Base-by-base conservation (phyloP, 495 filamentous ascomycete species). In the Daldinia loculata region DNA sequence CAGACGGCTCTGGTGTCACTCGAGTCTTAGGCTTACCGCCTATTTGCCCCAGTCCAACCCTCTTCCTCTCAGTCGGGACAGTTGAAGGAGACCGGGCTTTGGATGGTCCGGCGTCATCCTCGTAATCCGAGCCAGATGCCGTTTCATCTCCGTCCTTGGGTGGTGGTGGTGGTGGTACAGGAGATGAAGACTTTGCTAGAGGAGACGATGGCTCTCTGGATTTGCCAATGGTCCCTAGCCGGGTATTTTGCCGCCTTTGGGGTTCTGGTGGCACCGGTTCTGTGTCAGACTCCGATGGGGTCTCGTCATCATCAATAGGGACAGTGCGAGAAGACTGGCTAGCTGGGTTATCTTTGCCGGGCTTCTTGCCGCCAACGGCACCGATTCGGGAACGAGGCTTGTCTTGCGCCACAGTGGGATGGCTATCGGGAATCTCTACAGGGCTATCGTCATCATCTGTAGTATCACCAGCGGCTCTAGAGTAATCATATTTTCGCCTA, bases 1-100 rank as follows among this genome's bases (percentile, higher is more conserved):
- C 61, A 41, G 64, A 63, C 15, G 67, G 60, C 60, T 77, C 77
- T 38, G 75, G 60, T 55, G 74, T 73, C 50, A 63, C 56, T 62
- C 43, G 39, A 17, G 36, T 30, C 32, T 61, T 75, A 24, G 64
- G 27, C 38, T 75, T 78, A 19, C 83, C 84, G 3, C 83, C 83
- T 62, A 86, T 85, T 26, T 74, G 77, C 1, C 84, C 83, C 45
- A 85, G 62, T 0, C 75, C 75, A 2, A 72, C 76, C 24, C 74
- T 74, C 34, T 66, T 76, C 11, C 71, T 65, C 34, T 61, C 70
- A 6, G 48, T 53, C 7, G 72, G 60, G 39, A 74, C 59, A 2
- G 76, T 63, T 6, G 79, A 62, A 30, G 76, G 48, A 17, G 63
- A 51, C 2, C 39, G 38, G 24, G 59, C 26, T 19, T 50, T 39